A percentile compares a stretch with the other conserved stretches of the same genome.
Conservation (phyloP, 1,284 basidiomycete species). For the Trichosporon coremiiforme region DNA sequence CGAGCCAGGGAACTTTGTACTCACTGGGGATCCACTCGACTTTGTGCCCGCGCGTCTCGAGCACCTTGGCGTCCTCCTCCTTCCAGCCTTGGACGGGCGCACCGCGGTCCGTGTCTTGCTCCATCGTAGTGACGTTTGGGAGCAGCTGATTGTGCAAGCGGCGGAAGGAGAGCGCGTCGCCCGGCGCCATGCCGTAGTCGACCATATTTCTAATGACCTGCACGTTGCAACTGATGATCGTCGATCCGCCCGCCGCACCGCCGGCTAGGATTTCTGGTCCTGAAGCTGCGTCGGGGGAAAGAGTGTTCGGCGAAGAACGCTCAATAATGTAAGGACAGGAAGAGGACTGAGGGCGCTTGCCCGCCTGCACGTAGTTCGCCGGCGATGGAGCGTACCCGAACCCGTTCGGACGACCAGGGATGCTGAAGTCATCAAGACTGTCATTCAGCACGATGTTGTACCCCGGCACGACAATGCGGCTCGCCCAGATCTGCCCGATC, state of each 20-base stretch:
- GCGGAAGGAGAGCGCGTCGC: constrained; percentile 38
- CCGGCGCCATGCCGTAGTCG: constrained; percentile 37
- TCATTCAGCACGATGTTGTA: constrained; percentile 53
- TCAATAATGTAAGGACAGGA: constrained; percentile 49
- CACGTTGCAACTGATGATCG: constrained; percentile 49
- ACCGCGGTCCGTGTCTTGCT: constrained; percentile 33
- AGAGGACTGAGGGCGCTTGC: constrained; percentile 49
- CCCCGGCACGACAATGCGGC: constrained; percentile 49
- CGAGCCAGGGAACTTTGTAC: constrained; percentile 11
- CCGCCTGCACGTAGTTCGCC: constrained; percentile 41
- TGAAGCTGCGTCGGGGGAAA: not conserved
- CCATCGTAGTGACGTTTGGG: constrained; percentile 42
- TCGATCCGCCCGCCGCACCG: constrained; percentile 50
- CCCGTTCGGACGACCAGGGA: constrained; percentile 44
- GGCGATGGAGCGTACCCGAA: constrained; percentile 48
- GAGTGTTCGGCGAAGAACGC: not conserved
- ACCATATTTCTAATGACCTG: constrained; percentile 45
- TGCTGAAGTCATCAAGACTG: constrained; percentile 52
- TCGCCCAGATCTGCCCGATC: constrained; percentile 48
- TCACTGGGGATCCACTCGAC: constrained; percentile 39
- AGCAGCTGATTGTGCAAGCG: constrained; percentile 52
- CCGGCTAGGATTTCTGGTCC: constrained; percentile 34
- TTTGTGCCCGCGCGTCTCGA: constrained; percentile 39
- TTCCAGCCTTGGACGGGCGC: constrained; percentile 35
- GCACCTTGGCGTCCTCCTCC: constrained; percentile 32